Evolutionary conservation across 768 basidiomycete genomes (phyloP).

Genomic region (Trametes cinnabarina): DNA sequence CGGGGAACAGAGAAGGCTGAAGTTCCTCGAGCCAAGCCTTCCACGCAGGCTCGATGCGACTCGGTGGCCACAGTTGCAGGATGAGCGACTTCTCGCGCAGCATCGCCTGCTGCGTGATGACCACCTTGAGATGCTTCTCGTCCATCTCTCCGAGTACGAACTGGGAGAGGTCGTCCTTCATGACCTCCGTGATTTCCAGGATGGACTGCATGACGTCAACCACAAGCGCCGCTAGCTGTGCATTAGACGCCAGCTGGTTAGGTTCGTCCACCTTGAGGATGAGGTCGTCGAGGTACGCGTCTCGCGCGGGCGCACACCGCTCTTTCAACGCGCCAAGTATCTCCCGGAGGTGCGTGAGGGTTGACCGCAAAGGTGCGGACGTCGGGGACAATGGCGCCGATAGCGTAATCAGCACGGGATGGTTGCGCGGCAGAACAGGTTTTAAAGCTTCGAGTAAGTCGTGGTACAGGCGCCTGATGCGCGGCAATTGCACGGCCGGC

Average conservation of each 20-base stretch:
- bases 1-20: neutral
- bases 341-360: constrained; percentile 53
- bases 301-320: constrained; percentile 68
- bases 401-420: constrained; percentile 50
- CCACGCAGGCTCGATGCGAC: constrained; percentile 30
- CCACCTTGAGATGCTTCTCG: constrained; percentile 52
- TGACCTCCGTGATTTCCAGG: constrained; percentile 52
- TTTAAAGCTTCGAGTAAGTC: constrained; percentile 51
- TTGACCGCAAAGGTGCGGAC: constrained; percentile 61
- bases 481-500: constrained; percentile 57
- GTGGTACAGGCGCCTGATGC: constrained; percentile 53
- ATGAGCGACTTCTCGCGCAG: constrained; percentile 53
- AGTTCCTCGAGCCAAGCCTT: constrained; percentile 24
- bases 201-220: constrained; percentile 47
- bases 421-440: constrained; percentile 57
- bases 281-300: constrained; percentile 49
- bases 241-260: constrained; percentile 25
- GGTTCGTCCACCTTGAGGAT: constrained; percentile 35
- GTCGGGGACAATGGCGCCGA: constrained; percentile 65
- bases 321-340: constrained; percentile 49
- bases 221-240: constrained; percentile 46
- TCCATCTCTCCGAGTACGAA: constrained; percentile 65
- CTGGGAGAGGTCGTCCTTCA: constrained; percentile 68
- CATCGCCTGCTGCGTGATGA: constrained; percentile 54
- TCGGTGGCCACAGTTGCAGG: constrained; percentile 47